These are phyloP conservation scores for Mollisiaceae sp. DNA, from an alignment of 2,329 filamentous ascomycete genomes.

Conservation along the genomic window DNA sequence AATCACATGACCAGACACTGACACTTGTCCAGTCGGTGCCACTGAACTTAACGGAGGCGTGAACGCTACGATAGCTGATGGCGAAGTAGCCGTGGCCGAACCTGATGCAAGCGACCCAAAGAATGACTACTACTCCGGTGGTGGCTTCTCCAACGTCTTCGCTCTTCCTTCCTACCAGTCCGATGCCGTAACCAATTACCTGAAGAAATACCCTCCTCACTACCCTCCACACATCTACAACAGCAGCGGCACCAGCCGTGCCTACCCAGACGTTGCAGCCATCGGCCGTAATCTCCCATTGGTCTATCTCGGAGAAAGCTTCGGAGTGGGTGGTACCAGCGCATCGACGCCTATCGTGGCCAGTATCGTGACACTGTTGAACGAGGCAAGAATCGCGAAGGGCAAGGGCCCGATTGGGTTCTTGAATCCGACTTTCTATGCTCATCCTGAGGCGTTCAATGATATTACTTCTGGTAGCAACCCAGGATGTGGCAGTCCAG, in stretches of 20 bases:
- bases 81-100: constrained; percentile 45
- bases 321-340: constrained; percentile 34
- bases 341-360: constrained; percentile 60
- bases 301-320: constrained; percentile 28
- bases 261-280: constrained; percentile 38
- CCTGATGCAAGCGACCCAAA: constrained; percentile 32
- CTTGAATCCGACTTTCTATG: constrained; percentile 42
- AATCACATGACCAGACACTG: constrained; percentile 2
- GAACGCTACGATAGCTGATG: constrained; percentile 51
- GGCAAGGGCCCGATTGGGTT: constrained; percentile 45
- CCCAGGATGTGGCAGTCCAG: constrained; percentile 39
- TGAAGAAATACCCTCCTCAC: constrained; percentile 32
- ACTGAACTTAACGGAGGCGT: constrained; percentile 20
- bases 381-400: constrained; percentile 43
- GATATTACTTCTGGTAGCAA: constrained; percentile 40
- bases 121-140: constrained; percentile 49
- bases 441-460: constrained; percentile 36
- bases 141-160: constrained; percentile 55
- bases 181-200: constrained; percentile 32
- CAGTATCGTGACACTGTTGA: constrained; percentile 53
- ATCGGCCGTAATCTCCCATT: constrained; percentile 32
- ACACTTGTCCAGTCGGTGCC: constrained; percentile 25
- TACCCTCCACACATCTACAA: constrained; percentile 30
- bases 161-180: constrained; percentile 37
- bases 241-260: constrained; percentile 33